phyloP scores from a whole-genome alignment of 495 filamentous ascomycete species.

The Hyaloscypha variabilis region DNA sequence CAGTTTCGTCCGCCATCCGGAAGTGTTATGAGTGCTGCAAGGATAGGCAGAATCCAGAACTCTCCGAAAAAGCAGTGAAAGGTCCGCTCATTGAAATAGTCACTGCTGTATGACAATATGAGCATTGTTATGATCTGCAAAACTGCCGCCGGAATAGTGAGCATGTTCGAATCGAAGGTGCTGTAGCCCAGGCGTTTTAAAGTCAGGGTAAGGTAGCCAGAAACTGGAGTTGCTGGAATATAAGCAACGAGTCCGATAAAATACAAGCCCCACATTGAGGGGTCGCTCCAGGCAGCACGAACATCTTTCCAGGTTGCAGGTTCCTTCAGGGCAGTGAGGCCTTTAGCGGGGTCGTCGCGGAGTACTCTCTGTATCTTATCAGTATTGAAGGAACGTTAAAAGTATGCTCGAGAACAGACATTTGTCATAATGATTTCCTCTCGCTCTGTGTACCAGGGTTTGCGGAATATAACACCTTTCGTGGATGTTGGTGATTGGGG shows the following conservation, averaged over 20 bases:
- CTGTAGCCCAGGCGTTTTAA: slow-evolving; percentile 44
- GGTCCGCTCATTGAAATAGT: slow-evolving; percentile 47
- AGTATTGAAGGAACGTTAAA: slow-evolving; percentile 23
- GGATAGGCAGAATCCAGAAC: slow-evolving; percentile 49
- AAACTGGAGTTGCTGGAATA: slow-evolving; percentile 46
- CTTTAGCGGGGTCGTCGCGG: slow-evolving; percentile 58
- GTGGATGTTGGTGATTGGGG: slow-evolving; percentile 52
- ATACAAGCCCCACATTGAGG: slow-evolving; percentile 47
- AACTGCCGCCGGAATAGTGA: slow-evolving; percentile 45
- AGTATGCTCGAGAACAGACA: background rate
- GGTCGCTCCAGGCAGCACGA: slow-evolving; percentile 36
- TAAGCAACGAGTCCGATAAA: slow-evolving; percentile 51
- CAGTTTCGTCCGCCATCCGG: slow-evolving; percentile 41
- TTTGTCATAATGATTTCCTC: slow-evolving; percentile 54
- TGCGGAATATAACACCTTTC: slow-evolving; percentile 49
- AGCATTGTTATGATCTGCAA: slow-evolving; percentile 49
- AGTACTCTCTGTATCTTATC: slow-evolving; percentile 37
- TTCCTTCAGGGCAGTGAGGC: slow-evolving; percentile 40
- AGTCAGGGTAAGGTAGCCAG: slow-evolving; percentile 44
- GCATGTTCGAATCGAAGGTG: slow-evolving; percentile 50
- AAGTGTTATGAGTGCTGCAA: slow-evolving; percentile 41
- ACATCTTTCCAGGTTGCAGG: slow-evolving; percentile 36
- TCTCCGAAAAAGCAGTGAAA: slow-evolving; percentile 47
- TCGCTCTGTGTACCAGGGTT: slow-evolving; percentile 55
- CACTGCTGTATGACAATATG: slow-evolving; percentile 41